Conservation (phyloP, 805 yeast species). For the Ogataea polymorpha region DNA sequence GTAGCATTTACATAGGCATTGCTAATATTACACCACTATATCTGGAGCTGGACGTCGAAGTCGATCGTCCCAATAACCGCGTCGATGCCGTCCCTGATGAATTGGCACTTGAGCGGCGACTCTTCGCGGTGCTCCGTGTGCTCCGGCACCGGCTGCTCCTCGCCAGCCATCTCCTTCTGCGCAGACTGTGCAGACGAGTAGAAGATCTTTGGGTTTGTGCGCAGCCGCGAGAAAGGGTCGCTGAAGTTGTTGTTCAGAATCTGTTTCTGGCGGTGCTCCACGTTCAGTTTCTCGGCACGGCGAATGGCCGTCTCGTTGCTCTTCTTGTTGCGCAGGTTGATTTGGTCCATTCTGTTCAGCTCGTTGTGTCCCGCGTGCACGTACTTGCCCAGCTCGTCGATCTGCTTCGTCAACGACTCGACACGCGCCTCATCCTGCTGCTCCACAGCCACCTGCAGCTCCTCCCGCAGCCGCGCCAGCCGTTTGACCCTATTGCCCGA, state of each 20-base stretch:
- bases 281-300: conserved; percentile 69
- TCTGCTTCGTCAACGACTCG: conserved; percentile 45
- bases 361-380: conserved; percentile 33
- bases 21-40: conserved; percentile 8
- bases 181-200: conserved; percentile 55
- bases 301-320: conserved; percentile 74
- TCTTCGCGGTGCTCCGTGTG: conserved; percentile 42
- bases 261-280: conserved; percentile 49
- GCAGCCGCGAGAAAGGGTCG: conserved; percentile 87
- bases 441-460: conserved; percentile 71
- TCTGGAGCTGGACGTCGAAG: conserved; percentile 27
- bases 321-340: conserved; percentile 82
- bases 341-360: conserved; percentile 57
- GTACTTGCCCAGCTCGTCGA: conserved; percentile 37
- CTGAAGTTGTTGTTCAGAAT: conserved; percentile 38
- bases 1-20: conserved; percentile 24
- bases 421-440: conserved; percentile 43
- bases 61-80: conserved; percentile 28
- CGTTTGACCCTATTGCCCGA: conserved; percentile 76
- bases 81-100: conserved; percentile 32
- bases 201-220: conserved; percentile 82
- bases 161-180: conserved; percentile 48
- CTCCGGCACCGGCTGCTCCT: conserved; percentile 35
- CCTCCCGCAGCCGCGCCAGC: conserved; percentile 68
- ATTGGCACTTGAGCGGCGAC: conserved; percentile 27